Conservation (phyloP, 495 filamentous ascomycete genomes). For the Penicillium paxilli region DNA sequence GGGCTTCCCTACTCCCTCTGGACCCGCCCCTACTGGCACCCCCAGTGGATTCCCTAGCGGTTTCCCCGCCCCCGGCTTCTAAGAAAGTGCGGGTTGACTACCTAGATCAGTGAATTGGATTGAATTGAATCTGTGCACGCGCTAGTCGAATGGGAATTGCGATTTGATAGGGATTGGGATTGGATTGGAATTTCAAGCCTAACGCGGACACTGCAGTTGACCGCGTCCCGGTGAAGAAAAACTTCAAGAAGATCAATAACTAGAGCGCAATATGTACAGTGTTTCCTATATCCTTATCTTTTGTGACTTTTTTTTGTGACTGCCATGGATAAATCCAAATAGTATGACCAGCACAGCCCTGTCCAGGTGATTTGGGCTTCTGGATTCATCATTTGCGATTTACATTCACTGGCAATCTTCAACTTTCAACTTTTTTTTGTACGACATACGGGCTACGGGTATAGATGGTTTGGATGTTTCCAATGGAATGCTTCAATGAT, state of each 20-base stretch:
- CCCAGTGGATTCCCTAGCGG: background rate
- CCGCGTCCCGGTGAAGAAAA: no score
- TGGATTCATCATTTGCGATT: background rate
- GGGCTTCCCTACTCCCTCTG: background rate
- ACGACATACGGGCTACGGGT: constrained; percentile 1
- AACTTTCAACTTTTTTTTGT: background rate
- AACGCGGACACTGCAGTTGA: background rate
- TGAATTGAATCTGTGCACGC: background rate
- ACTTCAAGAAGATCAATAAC: background rate
- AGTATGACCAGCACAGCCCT: no score
- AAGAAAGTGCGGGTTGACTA: background rate
- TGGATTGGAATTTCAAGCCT: no score
- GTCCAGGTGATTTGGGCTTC: background rate
- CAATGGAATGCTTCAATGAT: constrained; percentile 4
- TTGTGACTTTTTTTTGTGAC: no score
- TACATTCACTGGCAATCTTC: background rate
- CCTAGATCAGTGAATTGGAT: no score
- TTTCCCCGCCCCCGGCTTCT: constrained; percentile 3
- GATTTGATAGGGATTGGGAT: no score
- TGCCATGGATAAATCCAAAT: no score
- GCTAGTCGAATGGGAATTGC: background rate
- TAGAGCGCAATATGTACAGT: background rate
- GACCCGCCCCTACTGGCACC: background rate
- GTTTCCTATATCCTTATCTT: no score
- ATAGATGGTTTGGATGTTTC: constrained; percentile 12